Percentiles rank a stretch among this genome's conserved stretches.
phyloP scores from a whole-genome alignment of 2,329 filamentous ascomycete genomes.

The Cladosporium halotolerans region DNA sequence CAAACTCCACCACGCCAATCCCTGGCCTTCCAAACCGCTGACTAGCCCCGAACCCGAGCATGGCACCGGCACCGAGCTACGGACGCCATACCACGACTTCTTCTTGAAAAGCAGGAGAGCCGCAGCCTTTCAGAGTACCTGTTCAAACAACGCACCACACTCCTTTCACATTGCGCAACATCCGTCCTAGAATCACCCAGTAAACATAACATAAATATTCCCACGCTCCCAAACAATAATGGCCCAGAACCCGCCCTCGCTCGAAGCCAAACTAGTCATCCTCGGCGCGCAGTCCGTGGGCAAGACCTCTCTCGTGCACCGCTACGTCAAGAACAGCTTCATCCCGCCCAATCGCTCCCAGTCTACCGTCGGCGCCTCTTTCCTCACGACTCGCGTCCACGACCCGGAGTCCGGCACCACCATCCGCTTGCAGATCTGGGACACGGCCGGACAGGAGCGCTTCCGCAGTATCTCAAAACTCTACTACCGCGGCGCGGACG shows the following conservation, averaged over 20 bases:
- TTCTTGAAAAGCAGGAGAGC: not conserved
- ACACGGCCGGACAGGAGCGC: slow-evolving; percentile 90
- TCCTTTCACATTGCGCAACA: not conserved
- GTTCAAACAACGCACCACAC: not conserved
- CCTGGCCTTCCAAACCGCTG: not conserved
- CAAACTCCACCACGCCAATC: not conserved
- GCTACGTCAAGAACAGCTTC: slow-evolving; percentile 68
- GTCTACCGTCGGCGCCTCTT: slow-evolving; percentile 46
- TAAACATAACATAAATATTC: not conserved
- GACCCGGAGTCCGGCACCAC: slow-evolving; percentile 80
- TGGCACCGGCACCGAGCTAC: slow-evolving; percentile 1
- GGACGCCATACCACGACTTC: not conserved
- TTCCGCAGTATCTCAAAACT: slow-evolving; percentile 91
- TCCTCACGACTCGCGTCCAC: slow-evolving; percentile 59
- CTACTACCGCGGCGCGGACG: slow-evolving; percentile 93
- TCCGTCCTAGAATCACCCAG: not conserved
- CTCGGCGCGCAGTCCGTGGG: slow-evolving; percentile 74
- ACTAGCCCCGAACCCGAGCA: not conserved
- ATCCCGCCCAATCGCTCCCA: slow-evolving; percentile 47
- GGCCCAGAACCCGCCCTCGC: slow-evolving; percentile 5
- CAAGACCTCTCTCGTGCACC: slow-evolving; percentile 71
- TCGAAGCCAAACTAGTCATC: slow-evolving; percentile 77
- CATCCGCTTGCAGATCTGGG: slow-evolving; percentile 93
- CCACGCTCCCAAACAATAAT: not conserved
- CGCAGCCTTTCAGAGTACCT: no score